phyloP scores from a whole-genome alignment of 2,329 filamentous ascomycete genomes.

The Fusarium foetens region DNA sequence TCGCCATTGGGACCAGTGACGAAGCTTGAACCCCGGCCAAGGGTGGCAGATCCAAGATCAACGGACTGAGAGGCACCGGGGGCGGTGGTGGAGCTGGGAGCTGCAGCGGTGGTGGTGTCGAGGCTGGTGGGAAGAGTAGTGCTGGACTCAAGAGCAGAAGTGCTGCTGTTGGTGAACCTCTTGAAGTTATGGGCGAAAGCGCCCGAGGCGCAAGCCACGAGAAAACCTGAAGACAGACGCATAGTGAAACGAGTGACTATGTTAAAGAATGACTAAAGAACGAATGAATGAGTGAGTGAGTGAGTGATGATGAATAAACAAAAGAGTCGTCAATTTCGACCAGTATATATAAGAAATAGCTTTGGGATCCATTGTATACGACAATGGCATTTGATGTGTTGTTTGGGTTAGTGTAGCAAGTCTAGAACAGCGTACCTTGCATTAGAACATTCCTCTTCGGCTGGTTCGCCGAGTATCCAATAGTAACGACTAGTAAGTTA shows the following conservation, averaged over 20 bases:
- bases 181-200: neutral
- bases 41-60: neutral
- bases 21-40: neutral
- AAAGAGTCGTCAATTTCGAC: neutral
- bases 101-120: neutral
- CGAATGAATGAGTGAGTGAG: neutral
- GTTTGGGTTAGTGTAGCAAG: neutral
- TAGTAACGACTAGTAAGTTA: neutral
- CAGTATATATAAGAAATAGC: neutral
- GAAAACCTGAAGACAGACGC: conserved; percentile 14
- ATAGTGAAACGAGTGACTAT: conserved; percentile 10
- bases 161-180: conserved; percentile 26
- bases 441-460: neutral
- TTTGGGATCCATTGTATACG: neutral
- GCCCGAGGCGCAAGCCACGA: conserved; percentile 8
- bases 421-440: neutral
- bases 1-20: neutral
- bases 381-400: neutral
- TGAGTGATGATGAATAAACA: neutral
- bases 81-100: neutral
- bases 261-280: conserved; percentile 8
- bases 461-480: neutral
- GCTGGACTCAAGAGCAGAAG: neutral
- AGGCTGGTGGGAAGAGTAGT: neutral
- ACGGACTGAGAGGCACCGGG: neutral